Conservation (phyloP, 2,329 filamentous ascomycete genomes). For the Monosporascus cannonballus region DNA sequence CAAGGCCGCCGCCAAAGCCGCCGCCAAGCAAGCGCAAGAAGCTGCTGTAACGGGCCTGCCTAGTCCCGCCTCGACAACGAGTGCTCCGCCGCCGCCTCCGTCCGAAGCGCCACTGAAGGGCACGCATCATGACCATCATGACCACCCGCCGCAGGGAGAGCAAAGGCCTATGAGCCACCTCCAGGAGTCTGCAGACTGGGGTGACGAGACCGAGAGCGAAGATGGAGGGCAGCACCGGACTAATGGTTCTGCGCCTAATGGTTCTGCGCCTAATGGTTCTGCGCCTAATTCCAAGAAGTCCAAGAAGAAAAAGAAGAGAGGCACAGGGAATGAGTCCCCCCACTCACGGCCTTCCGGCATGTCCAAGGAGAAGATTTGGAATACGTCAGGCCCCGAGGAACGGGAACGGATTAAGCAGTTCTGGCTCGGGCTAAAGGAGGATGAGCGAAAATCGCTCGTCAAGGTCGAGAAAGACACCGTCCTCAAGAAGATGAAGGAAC, state of each 20-base stretch:
- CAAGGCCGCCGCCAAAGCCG: constrained; percentile 71
- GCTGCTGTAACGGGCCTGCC: constrained; percentile 36
- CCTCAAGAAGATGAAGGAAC: constrained; percentile 98
- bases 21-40: constrained; percentile 39
- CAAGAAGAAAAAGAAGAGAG: constrained; percentile 61
- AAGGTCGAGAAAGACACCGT: constrained; percentile 99
- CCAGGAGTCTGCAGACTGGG: constrained; percentile 42
- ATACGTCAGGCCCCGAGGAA: constrained; percentile 89
- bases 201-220: constrained; percentile 51
- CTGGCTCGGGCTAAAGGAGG: constrained; percentile 90
- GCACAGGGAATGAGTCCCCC: constrained; percentile 14
- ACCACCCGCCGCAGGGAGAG: constrained; percentile 1
- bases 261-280: constrained; percentile 30
- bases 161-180: constrained; percentile 21
- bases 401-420: constrained; percentile 97
- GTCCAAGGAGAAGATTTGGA: constrained; percentile 89
- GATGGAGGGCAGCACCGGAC: constrained; percentile 40
- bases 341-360: constrained; percentile 34
- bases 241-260: constrained; percentile 33
- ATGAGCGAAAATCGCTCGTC: constrained; percentile 89
- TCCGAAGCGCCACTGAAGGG: constrained; percentile 11
- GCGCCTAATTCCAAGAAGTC: constrained; percentile 50
- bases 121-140: constrained; percentile 7
- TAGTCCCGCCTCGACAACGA: constrained; percentile 27
- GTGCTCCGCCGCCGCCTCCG: constrained; percentile 14